phyloP scores from a whole-genome alignment of 768 basidiomycete species.

The Podaxis sp. region DNA sequence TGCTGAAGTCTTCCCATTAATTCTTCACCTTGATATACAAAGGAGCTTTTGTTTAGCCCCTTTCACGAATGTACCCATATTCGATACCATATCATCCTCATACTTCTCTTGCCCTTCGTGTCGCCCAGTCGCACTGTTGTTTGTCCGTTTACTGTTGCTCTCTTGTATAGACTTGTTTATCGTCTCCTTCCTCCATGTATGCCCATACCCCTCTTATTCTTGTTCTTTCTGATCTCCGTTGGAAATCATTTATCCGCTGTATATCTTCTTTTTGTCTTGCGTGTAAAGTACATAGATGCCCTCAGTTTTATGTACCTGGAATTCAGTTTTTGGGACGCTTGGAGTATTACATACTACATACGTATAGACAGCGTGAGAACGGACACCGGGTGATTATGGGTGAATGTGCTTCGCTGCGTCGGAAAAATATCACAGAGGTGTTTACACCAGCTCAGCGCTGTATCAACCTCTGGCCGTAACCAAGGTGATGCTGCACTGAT shows the following conservation, averaged over 20 bases:
- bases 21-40: neutral
- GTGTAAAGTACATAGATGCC: neutral
- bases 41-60: neutral
- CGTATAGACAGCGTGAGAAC: neutral
- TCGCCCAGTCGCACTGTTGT: neutral
- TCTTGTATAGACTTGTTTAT: neutral
- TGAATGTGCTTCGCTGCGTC: neutral
- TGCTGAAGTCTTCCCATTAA: neutral
- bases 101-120: neutral
- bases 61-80: neutral
- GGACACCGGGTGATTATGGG: neutral
- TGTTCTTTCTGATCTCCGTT: neutral
- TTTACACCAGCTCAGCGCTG: too few relatives aligned
- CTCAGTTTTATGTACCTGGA: neutral
- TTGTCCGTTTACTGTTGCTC: neutral
- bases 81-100: neutral
- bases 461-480: neutral
- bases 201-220: neutral
- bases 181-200: neutral
- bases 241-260: neutral
- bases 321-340: neutral
- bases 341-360: too few relatives aligned
- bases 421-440: neutral
- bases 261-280: neutral
- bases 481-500: neutral